Evolutionary conservation across 352 stramenopile species (phyloP), one percentile per base, ranked within the genome.

Genomic region (Globisporangium nodosum): DNA sequence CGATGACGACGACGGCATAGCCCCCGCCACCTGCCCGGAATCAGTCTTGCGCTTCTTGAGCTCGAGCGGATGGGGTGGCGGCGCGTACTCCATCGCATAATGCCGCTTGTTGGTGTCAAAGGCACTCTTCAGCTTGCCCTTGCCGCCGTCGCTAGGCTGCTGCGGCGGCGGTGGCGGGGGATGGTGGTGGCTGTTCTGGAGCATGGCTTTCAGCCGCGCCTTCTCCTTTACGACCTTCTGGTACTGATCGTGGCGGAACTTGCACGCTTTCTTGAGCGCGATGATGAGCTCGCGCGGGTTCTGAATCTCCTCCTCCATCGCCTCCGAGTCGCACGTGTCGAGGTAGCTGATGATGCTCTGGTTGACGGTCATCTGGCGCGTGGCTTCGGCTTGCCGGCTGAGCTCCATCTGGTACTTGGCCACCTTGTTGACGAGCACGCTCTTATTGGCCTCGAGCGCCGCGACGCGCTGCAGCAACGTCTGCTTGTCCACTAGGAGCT

Each of bases 211-310:
- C 43, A 92, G 70, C 16, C 73, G 76, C 50, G 60, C 68, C 54
- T 92, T 92, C 48, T 92, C 82, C 54, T 87, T 88, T 37, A 92
- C 77, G 13, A 78, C 82, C 57, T 92, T 90, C 55, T 90, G 69
- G 55, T 90, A 92, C 73, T 92, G 82, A 42, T 92, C 81, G 58
- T 90, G 80, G 5, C 82, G 78, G 54, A 90, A 92, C 46, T 81
- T 78, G 55, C 81, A 92, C 12, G 81, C 82, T 56, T 92, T 92
- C 63, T 92, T 92, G 30, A 92, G 68, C 24, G 82, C 82, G 56
- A 79, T 67, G 43, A 92, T 88, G 1, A 90, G 66, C 48, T 92
- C 80, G 33, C 76, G 71, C 6, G 82, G 82, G 65, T 92, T 90
- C 52, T 86, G 78, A 8, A 92, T 75, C 50, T 92, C 80, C 6